phyloP scores from a whole-genome alignment of 768 basidiomycete genomes.

The Coprinopsis cinerea region DNA sequence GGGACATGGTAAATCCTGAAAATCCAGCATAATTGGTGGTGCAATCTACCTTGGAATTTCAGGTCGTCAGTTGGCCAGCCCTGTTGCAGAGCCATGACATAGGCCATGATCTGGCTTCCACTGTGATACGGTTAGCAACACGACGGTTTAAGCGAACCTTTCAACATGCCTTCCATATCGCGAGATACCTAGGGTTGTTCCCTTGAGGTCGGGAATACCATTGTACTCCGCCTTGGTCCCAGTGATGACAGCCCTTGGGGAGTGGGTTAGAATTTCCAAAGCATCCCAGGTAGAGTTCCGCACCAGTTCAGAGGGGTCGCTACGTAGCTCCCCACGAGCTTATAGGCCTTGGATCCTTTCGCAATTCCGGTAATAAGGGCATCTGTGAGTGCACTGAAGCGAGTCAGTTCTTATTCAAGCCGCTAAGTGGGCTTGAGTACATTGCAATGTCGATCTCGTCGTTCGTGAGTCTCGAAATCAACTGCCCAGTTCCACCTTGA shows the following conservation, averaged over 20 bases:
- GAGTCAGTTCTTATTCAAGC: background rate
- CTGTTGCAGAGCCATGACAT: constrained; percentile 87
- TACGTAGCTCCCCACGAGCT: constrained; percentile 90
- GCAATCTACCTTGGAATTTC: constrained; percentile 58
- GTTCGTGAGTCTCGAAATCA: constrained; percentile 68
- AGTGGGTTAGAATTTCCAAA: background rate
- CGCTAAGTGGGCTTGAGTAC: constrained; percentile 26
- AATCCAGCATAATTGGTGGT: background rate
- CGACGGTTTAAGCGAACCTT: background rate
- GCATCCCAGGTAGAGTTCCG: constrained; percentile 13
- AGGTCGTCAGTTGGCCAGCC: constrained; percentile 65
- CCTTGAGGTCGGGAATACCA: constrained; percentile 67
- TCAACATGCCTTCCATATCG: constrained; percentile 76
- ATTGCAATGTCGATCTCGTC: constrained; percentile 81
- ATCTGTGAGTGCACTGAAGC: constrained; percentile 72
- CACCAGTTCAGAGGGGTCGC: constrained; percentile 85
- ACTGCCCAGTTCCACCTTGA: constrained; percentile 78
- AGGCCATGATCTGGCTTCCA: constrained; percentile 93
- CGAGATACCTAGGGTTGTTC: constrained; percentile 84
- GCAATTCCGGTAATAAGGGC: constrained; percentile 89
- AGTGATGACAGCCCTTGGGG: constrained; percentile 94
- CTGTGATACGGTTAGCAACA: constrained; percentile 29
- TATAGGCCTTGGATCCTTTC: constrained; percentile 83
- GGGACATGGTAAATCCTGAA: background rate
- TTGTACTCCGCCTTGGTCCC: constrained; percentile 70